Evolutionary conservation across 163 green algal genomes (phyloP).

Genomic region (Smithsoniella earleae): DNA sequence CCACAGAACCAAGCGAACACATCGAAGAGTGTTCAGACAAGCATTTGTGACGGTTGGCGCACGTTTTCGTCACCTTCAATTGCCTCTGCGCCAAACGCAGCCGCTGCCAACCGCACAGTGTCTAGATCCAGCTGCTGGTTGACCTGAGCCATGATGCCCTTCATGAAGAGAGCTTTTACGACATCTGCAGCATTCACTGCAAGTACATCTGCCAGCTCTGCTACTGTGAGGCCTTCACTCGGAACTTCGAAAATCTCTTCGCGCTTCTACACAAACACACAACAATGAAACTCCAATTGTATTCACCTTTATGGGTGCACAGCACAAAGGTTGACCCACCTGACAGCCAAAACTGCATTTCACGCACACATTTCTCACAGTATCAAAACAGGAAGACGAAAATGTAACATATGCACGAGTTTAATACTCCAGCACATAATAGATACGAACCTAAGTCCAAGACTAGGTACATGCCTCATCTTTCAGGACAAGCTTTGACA

Average conservation of each 20-base stretch:
- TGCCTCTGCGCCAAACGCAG: constrained; percentile 13
- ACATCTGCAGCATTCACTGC: constrained; percentile 73
- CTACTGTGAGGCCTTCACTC: constrained; percentile 73
- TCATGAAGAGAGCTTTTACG: constrained; percentile 90
- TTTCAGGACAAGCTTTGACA: too few species aligned
- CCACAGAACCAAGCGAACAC: too few species aligned
- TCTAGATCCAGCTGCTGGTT: constrained; percentile 51
- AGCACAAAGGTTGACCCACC: not conserved
- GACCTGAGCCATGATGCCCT: constrained; percentile 81
- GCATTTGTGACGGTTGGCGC: too few species aligned
- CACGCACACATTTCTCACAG: too few species aligned
- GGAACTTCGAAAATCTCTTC: constrained; percentile 92
- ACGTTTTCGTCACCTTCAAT: not conserved
- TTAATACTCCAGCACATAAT: too few species aligned
- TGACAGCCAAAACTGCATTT: too few species aligned
- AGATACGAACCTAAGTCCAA: too few species aligned
- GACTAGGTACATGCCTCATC: too few species aligned
- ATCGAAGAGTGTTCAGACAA: too few species aligned
- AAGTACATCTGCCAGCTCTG: constrained; percentile 67
- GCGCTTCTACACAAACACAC: constrained; percentile 1
- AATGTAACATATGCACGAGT: too few species aligned
- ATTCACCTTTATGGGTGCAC: not conserved
- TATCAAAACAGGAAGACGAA: too few species aligned
- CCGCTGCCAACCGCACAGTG: constrained; percentile 13
- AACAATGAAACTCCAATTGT: too few species aligned